Base-by-base conservation (phyloP, 805 yeast genomes). In the Spathaspora girioi region DNA sequence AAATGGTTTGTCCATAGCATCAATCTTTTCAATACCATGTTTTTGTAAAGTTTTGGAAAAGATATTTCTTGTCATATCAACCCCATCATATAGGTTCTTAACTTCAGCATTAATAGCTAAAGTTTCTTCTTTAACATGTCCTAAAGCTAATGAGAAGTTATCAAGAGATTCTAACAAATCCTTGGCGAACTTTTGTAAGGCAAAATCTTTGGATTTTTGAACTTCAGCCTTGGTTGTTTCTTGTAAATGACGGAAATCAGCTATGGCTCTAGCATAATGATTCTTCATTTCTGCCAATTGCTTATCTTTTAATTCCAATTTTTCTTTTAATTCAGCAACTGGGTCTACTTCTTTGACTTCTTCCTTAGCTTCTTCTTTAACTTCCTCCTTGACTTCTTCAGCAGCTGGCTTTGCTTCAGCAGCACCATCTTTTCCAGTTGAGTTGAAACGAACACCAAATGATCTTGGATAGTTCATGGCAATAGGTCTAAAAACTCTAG, bases 181-280 rank as follows among this genome's bases (percentile, higher is more conserved):
- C 69, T 83, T 87, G 57, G 96, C 94, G 66, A 91, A 91, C 70
- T 89, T 91, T 70, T 91, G 96, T 57, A 92, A 77, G 0, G 97
- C 97, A 72, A 85, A 91, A 64, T 89, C 97, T 65, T 79, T 86
- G 50, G 97, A 90, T 73, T 88, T 88, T 71, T 87, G 86, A 50
- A 88, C 76, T 67, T 92, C 97, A 60, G 88, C 80, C 72, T 88
- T 87, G 54, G 97, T 89, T 48, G 92, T 84, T 65, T 88, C 93
- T 76, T 91, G 97, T 61, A 91, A 77, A 71, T 89, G 90, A 62
- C 96, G 83, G 84, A 90, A 92, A 69, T 91, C 97, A 23, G 97
- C 97, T 51, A 90, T 80, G 20, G 96, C 80, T 59, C 96, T 83
- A 51, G 89, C 78, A 64, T 87, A 85, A 60, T 85, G 83, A 68